A percentile compares a stretch with the other conserved stretches of the same genome.
phyloP scores from a whole-genome alignment of 2,329 filamentous ascomycete species.

The Aspergillus pseudonomiae region DNA sequence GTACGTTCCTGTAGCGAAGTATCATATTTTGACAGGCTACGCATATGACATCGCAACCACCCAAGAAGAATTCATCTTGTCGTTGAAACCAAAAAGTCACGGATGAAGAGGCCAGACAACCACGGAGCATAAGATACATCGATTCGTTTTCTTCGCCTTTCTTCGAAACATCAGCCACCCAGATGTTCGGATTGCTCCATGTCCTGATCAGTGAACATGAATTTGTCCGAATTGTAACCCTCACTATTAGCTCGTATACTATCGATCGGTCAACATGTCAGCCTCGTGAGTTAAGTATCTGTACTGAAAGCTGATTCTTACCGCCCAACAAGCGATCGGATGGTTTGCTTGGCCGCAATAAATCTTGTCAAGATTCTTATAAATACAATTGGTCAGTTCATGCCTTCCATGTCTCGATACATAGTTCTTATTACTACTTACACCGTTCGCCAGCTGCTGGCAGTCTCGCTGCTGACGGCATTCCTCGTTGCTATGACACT shows the following conservation, averaged over 20 bases:
- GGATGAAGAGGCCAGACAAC: neutral
- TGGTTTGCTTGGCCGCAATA: neutral
- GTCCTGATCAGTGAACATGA: neutral
- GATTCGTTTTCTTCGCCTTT: neutral
- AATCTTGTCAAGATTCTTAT: neutral
- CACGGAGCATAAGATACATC: neutral
- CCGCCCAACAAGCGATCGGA: neutral
- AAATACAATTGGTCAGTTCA: neutral
- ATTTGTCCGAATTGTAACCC: neutral
- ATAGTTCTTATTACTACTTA: accelerated
- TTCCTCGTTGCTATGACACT: neutral
- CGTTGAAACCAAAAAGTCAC: neutral
- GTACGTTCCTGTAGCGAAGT: neutral
- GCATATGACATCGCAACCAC: neutral
- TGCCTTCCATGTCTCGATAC: neutral
- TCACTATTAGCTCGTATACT: neutral
- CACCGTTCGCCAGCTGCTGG: neutral
- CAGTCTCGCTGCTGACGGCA: neutral
- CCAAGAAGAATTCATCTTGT: neutral
- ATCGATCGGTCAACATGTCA: neutral
- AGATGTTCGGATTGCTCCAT: neutral
- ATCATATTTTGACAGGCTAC: neutral
- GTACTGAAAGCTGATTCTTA: neutral
- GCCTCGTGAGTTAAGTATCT: neutral
- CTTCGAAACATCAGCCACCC: neutral